Conservation (phyloP, 805 yeast genomes). For the Wickerhamiella bombiphila region DNA sequence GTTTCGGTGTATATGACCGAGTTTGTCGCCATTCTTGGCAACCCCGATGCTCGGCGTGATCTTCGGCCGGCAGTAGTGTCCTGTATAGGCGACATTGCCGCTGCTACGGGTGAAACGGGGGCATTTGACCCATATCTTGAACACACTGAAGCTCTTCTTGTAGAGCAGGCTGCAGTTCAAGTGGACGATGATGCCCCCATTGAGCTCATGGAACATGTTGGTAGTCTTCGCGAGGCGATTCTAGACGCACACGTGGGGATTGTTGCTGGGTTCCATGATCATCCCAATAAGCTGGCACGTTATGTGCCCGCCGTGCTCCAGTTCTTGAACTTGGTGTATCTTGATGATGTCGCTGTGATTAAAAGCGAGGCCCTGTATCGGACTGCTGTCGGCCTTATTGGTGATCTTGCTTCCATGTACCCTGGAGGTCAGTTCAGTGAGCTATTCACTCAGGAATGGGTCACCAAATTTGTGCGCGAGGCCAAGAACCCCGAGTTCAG, state of each 20-base stretch:
- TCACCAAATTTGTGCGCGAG: slow-evolving; percentile 61
- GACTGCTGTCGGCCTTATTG: slow-evolving; percentile 77
- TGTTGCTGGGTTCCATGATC: slow-evolving; percentile 69
- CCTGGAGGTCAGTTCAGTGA: slow-evolving; percentile 60
- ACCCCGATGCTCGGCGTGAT: slow-evolving; percentile 56
- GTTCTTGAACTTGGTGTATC: slow-evolving; percentile 45
- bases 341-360: slow-evolving; percentile 40
- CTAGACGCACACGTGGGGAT: slow-evolving; percentile 92
- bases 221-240: slow-evolving; percentile 69
- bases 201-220: slow-evolving; percentile 65
- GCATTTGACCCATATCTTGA: slow-evolving; percentile 62
- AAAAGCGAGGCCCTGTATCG: slow-evolving; percentile 60
- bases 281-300: slow-evolving; percentile 49
- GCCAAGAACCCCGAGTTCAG: slow-evolving; percentile 48
- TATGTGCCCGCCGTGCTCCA: slow-evolving; percentile 57
- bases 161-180: slow-evolving; percentile 24
- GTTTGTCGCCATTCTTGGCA: slow-evolving; percentile 58
- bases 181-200: slow-evolving; percentile 36
- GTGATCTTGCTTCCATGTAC: slow-evolving; percentile 82
- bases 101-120: slow-evolving; percentile 66
- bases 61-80: slow-evolving; percentile 78
- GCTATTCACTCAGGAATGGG: slow-evolving; percentile 61
- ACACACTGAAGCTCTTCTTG: slow-evolving; percentile 60
- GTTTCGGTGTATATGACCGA: slow-evolving; percentile 71
- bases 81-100: slow-evolving; percentile 91